A percentile compares a stretch with the other conserved stretches of the same genome.
Evolutionary conservation across 1,139 yeast species (phyloP).

Genomic region (Magnusiomyces starmeri): DNA sequence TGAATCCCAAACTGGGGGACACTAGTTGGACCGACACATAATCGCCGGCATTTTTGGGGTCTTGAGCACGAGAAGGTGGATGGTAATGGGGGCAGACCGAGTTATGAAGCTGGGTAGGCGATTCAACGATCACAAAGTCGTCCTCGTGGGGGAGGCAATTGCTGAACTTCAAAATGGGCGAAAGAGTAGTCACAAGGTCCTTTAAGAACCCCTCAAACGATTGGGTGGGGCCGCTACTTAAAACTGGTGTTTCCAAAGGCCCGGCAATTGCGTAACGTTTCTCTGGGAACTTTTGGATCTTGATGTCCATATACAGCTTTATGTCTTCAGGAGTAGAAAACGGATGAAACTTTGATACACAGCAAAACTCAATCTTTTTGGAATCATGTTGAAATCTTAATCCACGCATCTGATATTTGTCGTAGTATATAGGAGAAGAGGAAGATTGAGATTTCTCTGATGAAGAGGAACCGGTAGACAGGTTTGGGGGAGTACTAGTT

Average conservation of each 20-base stretch:
- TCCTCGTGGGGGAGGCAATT: neutral
- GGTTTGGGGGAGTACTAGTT: too few species aligned
- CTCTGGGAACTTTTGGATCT: slow-evolving; percentile 6
- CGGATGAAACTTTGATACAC: neutral
- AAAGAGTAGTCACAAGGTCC: neutral
- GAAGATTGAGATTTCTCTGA: too few species aligned
- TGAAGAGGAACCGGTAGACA: too few species aligned
- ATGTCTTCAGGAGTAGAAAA: slow-evolving; percentile 3
- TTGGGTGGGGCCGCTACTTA: too few species aligned
- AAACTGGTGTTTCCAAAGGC: too few species aligned
- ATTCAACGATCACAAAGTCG: neutral
- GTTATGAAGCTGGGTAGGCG: neutral
- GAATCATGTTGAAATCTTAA: slow-evolving; percentile 6
- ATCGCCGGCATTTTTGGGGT: neutral
- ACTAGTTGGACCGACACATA: neutral
- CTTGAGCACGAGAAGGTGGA: neutral
- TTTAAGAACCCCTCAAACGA: neutral
- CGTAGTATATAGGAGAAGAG: too few species aligned
- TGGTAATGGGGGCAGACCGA: neutral
- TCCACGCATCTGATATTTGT: neutral
- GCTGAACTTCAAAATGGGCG: neutral
- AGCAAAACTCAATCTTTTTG: neutral
- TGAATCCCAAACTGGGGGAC: neutral
- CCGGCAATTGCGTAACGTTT: neutral
- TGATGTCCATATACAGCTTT: slow-evolving; percentile 6